A percentile compares a stretch with the other conserved stretches of the same genome.
These are phyloP conservation scores for Ophiocordyceps camponoti-rufipedis DNA, from an alignment of 2,329 filamentous ascomycete species.

Conservation along the genomic window DNA sequence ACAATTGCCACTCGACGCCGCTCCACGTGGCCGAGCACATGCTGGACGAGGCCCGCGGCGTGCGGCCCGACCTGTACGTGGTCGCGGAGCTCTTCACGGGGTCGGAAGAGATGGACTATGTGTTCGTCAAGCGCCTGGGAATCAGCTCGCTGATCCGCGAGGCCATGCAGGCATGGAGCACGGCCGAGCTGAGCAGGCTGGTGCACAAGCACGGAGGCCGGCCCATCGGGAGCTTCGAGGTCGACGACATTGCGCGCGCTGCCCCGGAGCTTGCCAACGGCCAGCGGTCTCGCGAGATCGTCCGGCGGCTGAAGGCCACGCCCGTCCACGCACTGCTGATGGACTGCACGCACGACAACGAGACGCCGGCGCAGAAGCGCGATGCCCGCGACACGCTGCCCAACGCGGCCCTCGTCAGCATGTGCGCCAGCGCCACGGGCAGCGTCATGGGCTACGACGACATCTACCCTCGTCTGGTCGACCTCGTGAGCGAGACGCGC, in stretches of 20 bases:
- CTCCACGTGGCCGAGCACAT: slow-evolving; percentile 89
- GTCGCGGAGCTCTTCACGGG: slow-evolving; percentile 93
- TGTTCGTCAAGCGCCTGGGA: slow-evolving; percentile 85
- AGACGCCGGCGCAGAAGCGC: slow-evolving; percentile 85
- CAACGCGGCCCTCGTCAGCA: slow-evolving; percentile 82
- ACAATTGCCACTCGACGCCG: slow-evolving; percentile 95
- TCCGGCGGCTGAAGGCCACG: slow-evolving; percentile 69
- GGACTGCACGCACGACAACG: slow-evolving; percentile 98
- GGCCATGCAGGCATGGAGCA: slow-evolving; percentile 97
- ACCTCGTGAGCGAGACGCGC: slow-evolving; percentile 78
- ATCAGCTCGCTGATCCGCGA: slow-evolving; percentile 86
- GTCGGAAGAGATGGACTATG: slow-evolving; percentile 86
- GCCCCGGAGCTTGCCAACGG: slow-evolving; percentile 21
- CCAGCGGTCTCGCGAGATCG: slow-evolving; percentile 36
- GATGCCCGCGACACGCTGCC: slow-evolving; percentile 87
- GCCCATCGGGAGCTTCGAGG: slow-evolving; percentile 91
- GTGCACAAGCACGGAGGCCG: slow-evolving; percentile 87
- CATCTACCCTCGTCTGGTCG: slow-evolving; percentile 82
- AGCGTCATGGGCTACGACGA: slow-evolving; percentile 98
- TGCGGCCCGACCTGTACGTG: slow-evolving; percentile 76
- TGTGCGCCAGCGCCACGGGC: slow-evolving; percentile 88
- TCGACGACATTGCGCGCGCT: slow-evolving; percentile 62
- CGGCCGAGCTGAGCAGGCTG: slow-evolving; percentile 75
- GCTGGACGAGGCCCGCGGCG: slow-evolving; percentile 76
- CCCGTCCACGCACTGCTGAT: slow-evolving; percentile 92